Base-by-base conservation (phyloP, 2,329 filamentous ascomycete genomes). In the Neopestalotiopsis clavispora region DNA sequence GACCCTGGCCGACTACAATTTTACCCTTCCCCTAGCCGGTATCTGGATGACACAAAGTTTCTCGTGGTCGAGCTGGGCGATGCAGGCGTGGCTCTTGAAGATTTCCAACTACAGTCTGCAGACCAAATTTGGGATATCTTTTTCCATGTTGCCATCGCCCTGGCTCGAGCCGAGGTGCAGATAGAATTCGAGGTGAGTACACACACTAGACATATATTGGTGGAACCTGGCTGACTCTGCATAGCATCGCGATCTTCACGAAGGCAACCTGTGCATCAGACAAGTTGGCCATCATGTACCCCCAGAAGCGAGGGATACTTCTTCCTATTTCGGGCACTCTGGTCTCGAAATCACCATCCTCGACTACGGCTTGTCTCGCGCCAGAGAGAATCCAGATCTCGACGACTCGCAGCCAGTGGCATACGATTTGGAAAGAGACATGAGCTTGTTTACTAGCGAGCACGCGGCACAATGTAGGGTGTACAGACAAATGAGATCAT, bases 361-460 rank as follows among this genome's bases (percentile, higher is more conserved):
- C 4, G 89, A 91, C 77, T 91, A 91, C 71, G 89, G 89, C 0
- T 82, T 91, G 14, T 91, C 89, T 1, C 84, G 89, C 20, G 89
- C 88, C 5, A 74, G 73, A 2, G 84, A 84, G 38, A 80, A 86
- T 65, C 71, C 75, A 14, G 73, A 75, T 10, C 20, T 70, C n/a
- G 75, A 74, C 7, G 78, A 80, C 32, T 77, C 80, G 2, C 73
- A 71, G 14, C 80, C 83, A 0, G 82, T 89, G 6, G 87, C 86
- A 1, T 87, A 86, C 71, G 87, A 91, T 71, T 80, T 91, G 10
- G 89, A 91, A 72, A 82, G 83, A 57, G 89, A 91, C 68, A 82
- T 90, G 23, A 79, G 82, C 67, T 79, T 91, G 30, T 91, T 91
- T 74, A 86, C 85, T 2, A 89, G 87, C 76, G 87, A 85, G 4